These are phyloP conservation scores for Amylocarpus encephaloides DNA, from an alignment of 2,329 filamentous ascomycete species.

Conservation along the genomic window DNA sequence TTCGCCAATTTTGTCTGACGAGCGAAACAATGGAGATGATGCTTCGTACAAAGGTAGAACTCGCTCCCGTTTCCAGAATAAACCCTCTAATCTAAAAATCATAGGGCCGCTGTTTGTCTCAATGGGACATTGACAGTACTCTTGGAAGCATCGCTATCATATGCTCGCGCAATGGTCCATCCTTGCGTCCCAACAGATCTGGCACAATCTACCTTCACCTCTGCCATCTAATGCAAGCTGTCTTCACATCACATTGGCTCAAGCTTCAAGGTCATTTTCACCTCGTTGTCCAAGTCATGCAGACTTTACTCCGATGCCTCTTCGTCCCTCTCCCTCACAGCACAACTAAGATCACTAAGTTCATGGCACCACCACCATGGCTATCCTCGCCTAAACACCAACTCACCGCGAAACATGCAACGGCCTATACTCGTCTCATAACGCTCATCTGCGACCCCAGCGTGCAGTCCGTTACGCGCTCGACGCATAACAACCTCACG, in stretches of 20 bases:
- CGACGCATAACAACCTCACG: constrained; percentile 40
- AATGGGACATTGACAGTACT: constrained; percentile 32
- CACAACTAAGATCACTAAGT: constrained; percentile 20
- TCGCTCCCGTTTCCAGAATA: neutral
- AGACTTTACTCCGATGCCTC: constrained; percentile 49
- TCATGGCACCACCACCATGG: constrained; percentile 31
- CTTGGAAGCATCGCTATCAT: constrained; percentile 29
- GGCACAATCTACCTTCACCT: constrained; percentile 28
- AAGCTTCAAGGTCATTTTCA: constrained; percentile 58
- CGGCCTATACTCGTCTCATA: constrained; percentile 47
- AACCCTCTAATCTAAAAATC: constrained; percentile 3
- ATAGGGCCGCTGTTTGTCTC: constrained; percentile 26
- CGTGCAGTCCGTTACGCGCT: constrained; percentile 46
- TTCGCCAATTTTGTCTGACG: constrained; percentile 28
- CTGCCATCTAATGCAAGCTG: constrained; percentile 47
- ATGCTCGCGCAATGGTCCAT: constrained; percentile 26
- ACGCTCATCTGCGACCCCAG: constrained; percentile 55
- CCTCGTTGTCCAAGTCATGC: constrained; percentile 47
- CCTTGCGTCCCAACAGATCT: constrained; percentile 16
- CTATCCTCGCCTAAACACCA: constrained; percentile 27
- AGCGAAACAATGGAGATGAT: constrained; percentile 29
- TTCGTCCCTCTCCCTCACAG: constrained; percentile 36
- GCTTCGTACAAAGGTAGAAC: constrained; percentile 28
- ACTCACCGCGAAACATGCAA: constrained; percentile 40
- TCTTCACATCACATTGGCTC: constrained; percentile 54